A percentile compares a stretch with the other conserved stretches of the same genome.
phyloP scores from a whole-genome alignment of 768 basidiomycete species.

The Cyathus striatus region DNA sequence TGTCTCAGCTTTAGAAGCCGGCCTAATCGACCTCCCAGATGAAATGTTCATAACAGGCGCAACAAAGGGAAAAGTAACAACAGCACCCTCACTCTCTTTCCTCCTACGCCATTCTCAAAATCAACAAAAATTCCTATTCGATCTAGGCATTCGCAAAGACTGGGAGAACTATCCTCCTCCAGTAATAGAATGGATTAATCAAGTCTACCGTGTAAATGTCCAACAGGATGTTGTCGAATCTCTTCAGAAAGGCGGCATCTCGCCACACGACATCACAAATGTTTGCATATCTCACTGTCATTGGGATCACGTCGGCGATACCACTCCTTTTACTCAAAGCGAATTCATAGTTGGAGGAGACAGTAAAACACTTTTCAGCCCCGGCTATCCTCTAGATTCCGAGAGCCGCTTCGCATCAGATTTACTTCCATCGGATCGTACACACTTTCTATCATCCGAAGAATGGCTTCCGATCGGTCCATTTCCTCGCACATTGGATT shows the following conservation, averaged over 20 bases:
- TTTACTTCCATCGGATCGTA: constrained; percentile 32
- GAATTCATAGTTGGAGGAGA: constrained; percentile 43
- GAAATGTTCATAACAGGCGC: constrained; percentile 31
- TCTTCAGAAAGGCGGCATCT: constrained; percentile 41
- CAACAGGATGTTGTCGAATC: constrained; percentile 41
- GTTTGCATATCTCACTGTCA: constrained; percentile 50
- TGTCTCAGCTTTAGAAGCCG: constrained; percentile 54
- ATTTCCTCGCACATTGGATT: constrained; percentile 47
- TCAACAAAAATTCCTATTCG: constrained; percentile 40
- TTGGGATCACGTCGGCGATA: constrained; percentile 50
- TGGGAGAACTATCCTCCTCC: constrained; percentile 34
- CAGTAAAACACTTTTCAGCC: constrained; percentile 24
- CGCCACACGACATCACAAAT: constrained; percentile 35
- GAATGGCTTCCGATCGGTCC: constrained; percentile 40
- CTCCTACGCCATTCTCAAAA: constrained; percentile 41
- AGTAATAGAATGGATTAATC: constrained; percentile 19
- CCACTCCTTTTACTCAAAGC: constrained; percentile 36
- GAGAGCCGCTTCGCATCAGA: constrained; percentile 21
- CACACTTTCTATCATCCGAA: constrained; percentile 25
- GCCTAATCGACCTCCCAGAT: constrained; percentile 32
- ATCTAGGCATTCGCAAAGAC: constrained; percentile 50
- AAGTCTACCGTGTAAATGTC: constrained; percentile 15
- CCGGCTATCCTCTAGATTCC: constrained; percentile 39
- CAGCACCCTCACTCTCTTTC: constrained; percentile 47
- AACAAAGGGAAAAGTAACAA: constrained; percentile 16